Percentiles rank a stretch among this genome's conserved stretches.
phyloP scores from a whole-genome alignment of 257 asterid species.

The Plantago major region DNA sequence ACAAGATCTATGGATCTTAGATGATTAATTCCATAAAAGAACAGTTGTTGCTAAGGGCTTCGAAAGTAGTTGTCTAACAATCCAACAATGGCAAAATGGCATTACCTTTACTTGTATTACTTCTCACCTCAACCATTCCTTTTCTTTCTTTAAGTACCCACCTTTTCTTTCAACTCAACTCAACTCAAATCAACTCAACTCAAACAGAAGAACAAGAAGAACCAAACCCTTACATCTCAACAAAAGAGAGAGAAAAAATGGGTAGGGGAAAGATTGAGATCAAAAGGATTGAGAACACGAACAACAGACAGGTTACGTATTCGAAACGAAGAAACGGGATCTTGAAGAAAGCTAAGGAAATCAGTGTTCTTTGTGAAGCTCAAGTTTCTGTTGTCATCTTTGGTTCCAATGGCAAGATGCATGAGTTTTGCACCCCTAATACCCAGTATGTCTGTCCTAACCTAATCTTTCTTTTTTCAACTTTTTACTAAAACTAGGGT shows the following conservation, averaged over 20 bases:
- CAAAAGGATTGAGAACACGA: slow-evolving; percentile 61
- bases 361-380: slow-evolving; percentile 67
- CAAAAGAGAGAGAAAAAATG: slow-evolving; percentile 22
- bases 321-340: slow-evolving; percentile 72
- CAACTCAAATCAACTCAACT: neutral
- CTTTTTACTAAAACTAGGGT: slow-evolving; percentile 10
- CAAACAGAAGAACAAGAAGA: neutral
- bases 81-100: slow-evolving; percentile 45
- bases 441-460: slow-evolving; percentile 34
- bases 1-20: slow-evolving; percentile 10
- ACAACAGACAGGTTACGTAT: slow-evolving; percentile 65
- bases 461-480: neutral
- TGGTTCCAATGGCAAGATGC: slow-evolving; percentile 68
- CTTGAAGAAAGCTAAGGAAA: slow-evolving; percentile 70
- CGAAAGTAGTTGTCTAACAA: slow-evolving; percentile 46
- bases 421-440: slow-evolving; percentile 59
- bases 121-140: slow-evolving; percentile 25
- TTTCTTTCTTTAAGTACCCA: slow-evolving; percentile 13
- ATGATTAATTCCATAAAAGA: slow-evolving; percentile 24
- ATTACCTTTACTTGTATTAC: slow-evolving; percentile 15
- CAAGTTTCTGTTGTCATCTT: slow-evolving; percentile 65
- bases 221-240: neutral
- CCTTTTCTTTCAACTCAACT: neutral
- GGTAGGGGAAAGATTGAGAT: slow-evolving; percentile 61
- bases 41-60: slow-evolving; percentile 32